phyloP scores from a whole-genome alignment of 2,329 filamentous ascomycete genomes.

The Ceratocystis huliohia region DNA sequence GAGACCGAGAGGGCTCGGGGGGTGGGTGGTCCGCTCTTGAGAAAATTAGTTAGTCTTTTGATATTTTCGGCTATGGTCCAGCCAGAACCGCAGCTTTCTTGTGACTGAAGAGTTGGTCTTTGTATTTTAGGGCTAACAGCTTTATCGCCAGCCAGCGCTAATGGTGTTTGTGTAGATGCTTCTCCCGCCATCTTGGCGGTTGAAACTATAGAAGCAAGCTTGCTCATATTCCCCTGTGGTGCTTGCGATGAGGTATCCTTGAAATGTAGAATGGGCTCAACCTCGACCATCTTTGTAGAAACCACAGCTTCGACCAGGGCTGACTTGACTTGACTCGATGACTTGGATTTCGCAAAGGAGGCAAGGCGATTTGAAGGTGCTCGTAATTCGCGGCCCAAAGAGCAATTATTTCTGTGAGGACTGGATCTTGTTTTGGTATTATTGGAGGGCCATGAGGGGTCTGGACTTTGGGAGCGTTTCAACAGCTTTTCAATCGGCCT shows the following conservation, averaged over 20 bases:
- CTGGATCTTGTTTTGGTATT: constrained; percentile 17
- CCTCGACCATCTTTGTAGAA: constrained; percentile 11
- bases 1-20: constrained; percentile 64
- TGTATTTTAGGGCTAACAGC: background rate
- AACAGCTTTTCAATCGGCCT: constrained; percentile 8
- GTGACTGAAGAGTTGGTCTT: constrained; percentile 7
- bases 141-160: too few species aligned
- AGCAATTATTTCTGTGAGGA: background rate
- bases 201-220: constrained; percentile 9
- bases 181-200: constrained; percentile 1
- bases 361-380: constrained; percentile 14
- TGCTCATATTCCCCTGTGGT: constrained; percentile 9
- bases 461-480: constrained; percentile 16
- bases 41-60: constrained; percentile 73
- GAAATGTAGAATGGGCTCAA: background rate
- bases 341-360: constrained; percentile 13
- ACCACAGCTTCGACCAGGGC: constrained; percentile 11
- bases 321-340: constrained; percentile 14
- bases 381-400: constrained; percentile 7
- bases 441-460: constrained; percentile 8
- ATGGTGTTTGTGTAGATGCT: too few species aligned
- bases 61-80: constrained; percentile 28
- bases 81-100: background rate
- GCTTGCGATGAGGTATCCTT: background rate
- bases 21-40: constrained; percentile 86